Evolutionary conservation across 2,329 filamentous ascomycete species (phyloP).

Genomic region (Colletotrichum sp.): DNA sequence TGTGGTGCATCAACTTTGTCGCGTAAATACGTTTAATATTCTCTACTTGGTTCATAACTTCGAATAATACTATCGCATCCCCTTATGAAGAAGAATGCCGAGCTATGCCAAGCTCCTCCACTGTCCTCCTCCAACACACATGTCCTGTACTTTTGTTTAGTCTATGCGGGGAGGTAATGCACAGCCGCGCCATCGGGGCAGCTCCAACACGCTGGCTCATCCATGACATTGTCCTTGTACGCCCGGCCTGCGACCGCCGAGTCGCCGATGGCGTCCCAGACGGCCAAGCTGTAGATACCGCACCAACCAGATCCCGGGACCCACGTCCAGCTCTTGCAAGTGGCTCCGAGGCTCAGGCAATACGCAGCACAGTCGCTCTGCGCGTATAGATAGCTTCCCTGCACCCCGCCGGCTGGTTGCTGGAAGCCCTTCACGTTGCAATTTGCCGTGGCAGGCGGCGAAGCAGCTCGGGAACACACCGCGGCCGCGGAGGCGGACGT

Average conservation of each 20-base stretch:
- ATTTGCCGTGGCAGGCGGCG: background rate
- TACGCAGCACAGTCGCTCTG: background rate
- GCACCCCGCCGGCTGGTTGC: background rate
- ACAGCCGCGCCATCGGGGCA: background rate
- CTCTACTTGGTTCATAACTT: background rate
- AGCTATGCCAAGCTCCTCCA: background rate
- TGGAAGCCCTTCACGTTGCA: conserved; percentile 6
- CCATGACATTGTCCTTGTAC: background rate
- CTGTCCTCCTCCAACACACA: background rate
- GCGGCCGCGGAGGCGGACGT: background rate
- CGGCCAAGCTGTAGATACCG: background rate
- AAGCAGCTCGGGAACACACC: background rate
- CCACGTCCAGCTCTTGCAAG: background rate
- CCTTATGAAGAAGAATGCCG: background rate
- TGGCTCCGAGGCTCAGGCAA: background rate
- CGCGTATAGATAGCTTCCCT: background rate
- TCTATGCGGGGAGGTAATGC: background rate
- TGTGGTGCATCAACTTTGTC: background rate
- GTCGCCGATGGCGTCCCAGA: conserved; percentile 3
- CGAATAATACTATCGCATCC: too few relatives aligned
- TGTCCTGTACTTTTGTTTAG: background rate
- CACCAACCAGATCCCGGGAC: background rate
- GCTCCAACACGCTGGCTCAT: background rate
- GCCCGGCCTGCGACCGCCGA: background rate
- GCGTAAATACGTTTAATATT: background rate